A percentile compares a stretch with the other conserved stretches of the same genome.
These are phyloP conservation scores for Pythium phragmitis DNA, from an alignment of 352 stramenopile species.

Conservation along the genomic window DNA sequence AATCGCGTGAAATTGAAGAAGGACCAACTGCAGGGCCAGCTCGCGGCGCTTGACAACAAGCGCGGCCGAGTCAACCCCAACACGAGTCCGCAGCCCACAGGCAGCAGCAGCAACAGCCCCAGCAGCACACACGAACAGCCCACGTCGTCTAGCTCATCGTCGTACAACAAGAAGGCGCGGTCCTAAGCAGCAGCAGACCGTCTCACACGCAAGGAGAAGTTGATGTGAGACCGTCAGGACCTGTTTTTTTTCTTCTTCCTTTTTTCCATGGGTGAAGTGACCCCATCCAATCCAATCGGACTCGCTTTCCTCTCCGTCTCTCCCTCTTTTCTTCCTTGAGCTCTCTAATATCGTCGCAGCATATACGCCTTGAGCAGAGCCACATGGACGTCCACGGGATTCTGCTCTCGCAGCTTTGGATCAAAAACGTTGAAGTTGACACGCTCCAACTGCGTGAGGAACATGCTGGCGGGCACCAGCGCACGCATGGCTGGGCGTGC, in stretches of 20 bases:
- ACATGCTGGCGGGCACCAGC: slow-evolving; percentile 60
- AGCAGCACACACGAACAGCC: slow-evolving; percentile 34
- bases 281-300: slow-evolving; percentile 1
- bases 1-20: slow-evolving; percentile 90
- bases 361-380: slow-evolving; percentile 80
- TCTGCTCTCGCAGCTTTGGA: slow-evolving; percentile 46
- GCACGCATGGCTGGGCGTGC: slow-evolving; percentile 71
- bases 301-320: not conserved
- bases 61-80: slow-evolving; percentile 38
- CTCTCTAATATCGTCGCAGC: slow-evolving; percentile 65
- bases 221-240: not conserved
- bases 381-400: slow-evolving; percentile 60
- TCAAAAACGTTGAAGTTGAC: slow-evolving; percentile 85
- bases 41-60: slow-evolving; percentile 79
- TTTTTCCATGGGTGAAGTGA: slow-evolving; percentile 8
- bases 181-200: slow-evolving; percentile 16
- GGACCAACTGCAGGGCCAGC: slow-evolving; percentile 82
- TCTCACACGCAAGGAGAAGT: not conserved
- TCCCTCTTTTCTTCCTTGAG: not conserved
- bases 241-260: not conserved
- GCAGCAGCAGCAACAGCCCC: slow-evolving; percentile 40
- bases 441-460: slow-evolving; percentile 65
- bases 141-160: slow-evolving; percentile 49
- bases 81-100: slow-evolving; percentile 33
- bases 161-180: slow-evolving; percentile 52